Evolutionary conservation across 139 green algal species (phyloP).

Genomic region (Picochlorum sp.): DNA sequence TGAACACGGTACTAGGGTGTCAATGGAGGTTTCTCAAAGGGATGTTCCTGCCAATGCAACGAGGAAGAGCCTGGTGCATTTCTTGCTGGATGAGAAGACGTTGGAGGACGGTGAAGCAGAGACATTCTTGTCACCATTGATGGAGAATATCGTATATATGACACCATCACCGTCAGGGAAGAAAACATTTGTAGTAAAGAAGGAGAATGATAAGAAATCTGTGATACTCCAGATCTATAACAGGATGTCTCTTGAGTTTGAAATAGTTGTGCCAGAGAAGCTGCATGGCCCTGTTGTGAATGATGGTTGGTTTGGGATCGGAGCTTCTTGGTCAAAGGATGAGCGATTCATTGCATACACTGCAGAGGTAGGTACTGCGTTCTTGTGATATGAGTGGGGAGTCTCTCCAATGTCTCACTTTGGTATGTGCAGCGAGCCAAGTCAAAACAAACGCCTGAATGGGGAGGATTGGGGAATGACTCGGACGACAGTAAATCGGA

Average conservation of each 20-base stretch:
- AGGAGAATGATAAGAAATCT: constrained; percentile 6
- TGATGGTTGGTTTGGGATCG: constrained; percentile 67
- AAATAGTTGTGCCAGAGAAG: constrained; percentile 51
- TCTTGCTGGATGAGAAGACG: constrained; percentile 24
- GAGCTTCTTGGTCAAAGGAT: constrained; percentile 62
- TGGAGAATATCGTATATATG: constrained; percentile 29
- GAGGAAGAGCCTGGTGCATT: constrained; percentile 39
- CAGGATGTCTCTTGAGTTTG: constrained; percentile 37
- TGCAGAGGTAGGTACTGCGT: constrained; percentile 44
- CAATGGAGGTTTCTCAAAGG: constrained; percentile 52
- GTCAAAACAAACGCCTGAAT: constrained; percentile 35
- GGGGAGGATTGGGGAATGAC: constrained; percentile 16
- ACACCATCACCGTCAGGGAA: constrained; percentile 55
- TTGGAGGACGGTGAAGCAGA: constrained; percentile 8
- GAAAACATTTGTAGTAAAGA: constrained; percentile 14
- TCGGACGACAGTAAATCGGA: constrained; percentile 8
- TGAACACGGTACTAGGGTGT: constrained; percentile 5
- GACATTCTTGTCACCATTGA: constrained; percentile 36
- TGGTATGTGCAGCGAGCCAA: constrained; percentile 7
- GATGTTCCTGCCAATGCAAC: constrained; percentile 65
- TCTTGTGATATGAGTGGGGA: neutral
- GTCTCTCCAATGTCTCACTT: neutral
- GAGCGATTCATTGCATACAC: constrained; percentile 69
- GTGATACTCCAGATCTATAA: constrained; percentile 60
- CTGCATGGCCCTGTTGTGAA: constrained; percentile 71